Evolutionary conservation across 2,329 filamentous ascomycete species (phyloP).

Genomic region (Verticillium albo-atrum): DNA sequence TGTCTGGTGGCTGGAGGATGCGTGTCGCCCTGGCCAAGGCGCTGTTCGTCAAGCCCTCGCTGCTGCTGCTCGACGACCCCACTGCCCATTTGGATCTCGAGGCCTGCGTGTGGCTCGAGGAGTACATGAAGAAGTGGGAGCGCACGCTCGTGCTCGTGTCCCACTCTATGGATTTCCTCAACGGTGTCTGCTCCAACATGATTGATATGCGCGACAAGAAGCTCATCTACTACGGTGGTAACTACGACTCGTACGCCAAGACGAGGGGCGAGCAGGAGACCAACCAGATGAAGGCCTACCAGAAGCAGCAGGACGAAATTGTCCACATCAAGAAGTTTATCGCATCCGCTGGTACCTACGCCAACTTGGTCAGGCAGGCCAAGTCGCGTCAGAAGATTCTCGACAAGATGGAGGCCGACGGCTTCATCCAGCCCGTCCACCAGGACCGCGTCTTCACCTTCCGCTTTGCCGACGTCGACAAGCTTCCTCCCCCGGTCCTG

Average conservation of each 20-base stretch:
- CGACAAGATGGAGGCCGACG: conserved; percentile 99
- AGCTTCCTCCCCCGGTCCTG: conserved; percentile 94
- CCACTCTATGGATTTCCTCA: conserved; percentile 98
- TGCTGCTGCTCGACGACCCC: conserved; percentile 94
- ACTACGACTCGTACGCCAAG: conserved; percentile 98
- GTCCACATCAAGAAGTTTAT: conserved; percentile 99
- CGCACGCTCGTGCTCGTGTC: conserved; percentile 94
- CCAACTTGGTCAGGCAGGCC: conserved; percentile 97
- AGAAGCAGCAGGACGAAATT: conserved; percentile 99
- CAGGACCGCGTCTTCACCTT: conserved; percentile 91
- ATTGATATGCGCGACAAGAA: conserved; percentile 91
- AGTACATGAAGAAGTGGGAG: conserved; percentile 99
- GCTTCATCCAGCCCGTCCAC: conserved; percentile 89
- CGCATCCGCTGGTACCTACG: conserved; percentile 97
- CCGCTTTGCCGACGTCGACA: conserved; percentile 97
- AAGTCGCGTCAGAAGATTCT: conserved; percentile 99
- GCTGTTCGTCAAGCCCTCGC: conserved; percentile 94
- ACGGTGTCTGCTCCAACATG: conserved; percentile 98
- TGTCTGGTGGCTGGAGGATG: conserved; percentile 99
- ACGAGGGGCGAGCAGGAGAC: conserved; percentile 89
- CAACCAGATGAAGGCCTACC: conserved; percentile 98
- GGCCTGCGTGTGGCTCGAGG: conserved; percentile 98
- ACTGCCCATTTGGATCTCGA: conserved; percentile 99
- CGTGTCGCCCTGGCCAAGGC: conserved; percentile 96
- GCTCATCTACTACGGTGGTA: conserved; percentile 97